Percentiles rank a stretch among this genome's conserved stretches.
Conservation (phyloP, 2,329 filamentous ascomycete genomes). For the Penicillium brasilianum region DNA sequence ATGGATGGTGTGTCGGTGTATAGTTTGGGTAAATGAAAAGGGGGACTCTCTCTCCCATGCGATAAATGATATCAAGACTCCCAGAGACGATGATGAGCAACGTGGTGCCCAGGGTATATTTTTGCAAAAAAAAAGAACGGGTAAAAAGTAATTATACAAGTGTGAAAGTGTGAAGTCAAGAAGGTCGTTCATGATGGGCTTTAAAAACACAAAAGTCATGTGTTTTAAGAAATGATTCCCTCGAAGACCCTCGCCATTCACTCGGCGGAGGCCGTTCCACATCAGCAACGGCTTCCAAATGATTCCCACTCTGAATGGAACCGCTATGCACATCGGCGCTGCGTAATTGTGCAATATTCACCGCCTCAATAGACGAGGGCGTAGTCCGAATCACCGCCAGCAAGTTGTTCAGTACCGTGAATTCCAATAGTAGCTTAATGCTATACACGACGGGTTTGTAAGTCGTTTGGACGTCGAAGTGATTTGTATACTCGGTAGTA, state of each 20-base stretch:
- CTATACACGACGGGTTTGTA: slow-evolving; percentile 40
- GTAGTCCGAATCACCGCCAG: slow-evolving; percentile 29
- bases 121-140: neutral
- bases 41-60: neutral
- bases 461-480: slow-evolving; percentile 42
- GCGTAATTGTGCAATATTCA: slow-evolving; percentile 4
- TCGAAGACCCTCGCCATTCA: neutral
- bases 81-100: neutral
- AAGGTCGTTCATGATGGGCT: neutral
- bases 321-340: slow-evolving; percentile 16
- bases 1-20: neutral
- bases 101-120: neutral
- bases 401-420: slow-evolving; percentile 54
- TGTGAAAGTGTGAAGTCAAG: too few relatives aligned
- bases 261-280: neutral
- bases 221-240: neutral
- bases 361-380: slow-evolving; percentile 14
- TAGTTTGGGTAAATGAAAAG: neutral
- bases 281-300: neutral
- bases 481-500: slow-evolving; percentile 40
- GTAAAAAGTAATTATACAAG: neutral
- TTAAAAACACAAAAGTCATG: neutral
- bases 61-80: neutral
- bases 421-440: slow-evolving; percentile 54
- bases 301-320: slow-evolving; percentile 17